Evolutionary conservation across 2,329 filamentous ascomycete species (phyloP).

Genomic region (Aspergillus fumigatiaffinis): DNA sequence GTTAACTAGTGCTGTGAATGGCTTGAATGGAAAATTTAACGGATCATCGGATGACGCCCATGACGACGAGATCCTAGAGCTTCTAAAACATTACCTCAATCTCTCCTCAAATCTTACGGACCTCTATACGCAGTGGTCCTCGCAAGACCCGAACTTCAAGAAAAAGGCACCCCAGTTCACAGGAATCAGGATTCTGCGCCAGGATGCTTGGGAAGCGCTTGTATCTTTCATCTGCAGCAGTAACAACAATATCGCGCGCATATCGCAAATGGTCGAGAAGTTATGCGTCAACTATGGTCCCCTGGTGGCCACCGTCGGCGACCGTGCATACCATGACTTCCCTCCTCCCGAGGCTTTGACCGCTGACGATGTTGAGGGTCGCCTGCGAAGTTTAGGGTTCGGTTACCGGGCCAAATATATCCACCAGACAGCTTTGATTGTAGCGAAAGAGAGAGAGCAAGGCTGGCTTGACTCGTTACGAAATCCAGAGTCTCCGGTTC

Average conservation of each 20-base stretch:
- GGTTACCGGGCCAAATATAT: slow-evolving; percentile 95
- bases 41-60: slow-evolving; percentile 21
- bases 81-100: slow-evolving; percentile 84
- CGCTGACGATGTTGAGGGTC: slow-evolving; percentile 69
- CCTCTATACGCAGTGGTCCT: slow-evolving; percentile 84
- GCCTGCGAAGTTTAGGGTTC: slow-evolving; percentile 80
- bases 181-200: slow-evolving; percentile 85
- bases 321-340: slow-evolving; percentile 79
- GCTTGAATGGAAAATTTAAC: slow-evolving; percentile 18
- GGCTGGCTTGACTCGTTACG: slow-evolving; percentile 75
- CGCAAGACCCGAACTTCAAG: slow-evolving; percentile 80
- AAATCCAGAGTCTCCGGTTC: slow-evolving; percentile 68
- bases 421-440: slow-evolving; percentile 72
- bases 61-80: slow-evolving; percentile 66
- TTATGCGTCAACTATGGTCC: slow-evolving; percentile 82
- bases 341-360: slow-evolving; percentile 72
- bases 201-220: slow-evolving; percentile 94
- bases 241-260: slow-evolving; percentile 95
- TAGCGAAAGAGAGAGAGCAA: slow-evolving; percentile 62
- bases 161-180: slow-evolving; percentile 82
- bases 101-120: slow-evolving; percentile 69
- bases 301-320: slow-evolving; percentile 66
- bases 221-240: slow-evolving; percentile 96
- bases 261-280: slow-evolving; percentile 95
- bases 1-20: slow-evolving; percentile 1